phyloP scores from a whole-genome alignment of 169 alveolate species.

The Cryptosporidium parvum region DNA sequence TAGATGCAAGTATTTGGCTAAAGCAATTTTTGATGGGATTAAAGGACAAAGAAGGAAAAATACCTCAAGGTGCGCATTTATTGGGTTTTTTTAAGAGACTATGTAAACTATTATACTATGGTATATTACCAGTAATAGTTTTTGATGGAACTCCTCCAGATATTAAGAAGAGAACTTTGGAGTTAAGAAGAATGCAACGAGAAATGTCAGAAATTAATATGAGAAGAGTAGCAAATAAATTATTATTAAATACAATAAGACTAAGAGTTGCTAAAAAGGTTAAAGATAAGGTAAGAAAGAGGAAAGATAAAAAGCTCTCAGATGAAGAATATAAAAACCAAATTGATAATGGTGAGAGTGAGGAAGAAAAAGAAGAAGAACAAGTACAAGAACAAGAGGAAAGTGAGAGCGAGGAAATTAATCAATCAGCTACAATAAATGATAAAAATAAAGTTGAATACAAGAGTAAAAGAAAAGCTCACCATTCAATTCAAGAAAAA shows the following conservation, averaged over 20 bases:
- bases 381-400: conserved; percentile 1
- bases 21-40: conserved; percentile 82
- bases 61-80: conserved; percentile 77
- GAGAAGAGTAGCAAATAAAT: conserved; percentile 81
- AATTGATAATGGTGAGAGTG: not conserved
- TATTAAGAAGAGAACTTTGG: conserved; percentile 86
- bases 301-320: not conserved
- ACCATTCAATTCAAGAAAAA: not conserved
- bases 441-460: not conserved
- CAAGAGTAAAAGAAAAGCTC: not conserved
- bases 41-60: conserved; percentile 72
- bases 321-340: not conserved
- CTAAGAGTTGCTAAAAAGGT: conserved; percentile 24
- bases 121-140: conserved; percentile 90
- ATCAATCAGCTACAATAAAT: not conserved
- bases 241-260: conserved; percentile 45
- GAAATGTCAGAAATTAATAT: conserved; percentile 70
- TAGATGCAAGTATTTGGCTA: conserved; percentile 90
- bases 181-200: conserved; percentile 82
- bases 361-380: not conserved
- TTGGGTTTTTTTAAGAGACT: conserved; percentile 89
- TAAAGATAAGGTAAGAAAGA: not conserved
- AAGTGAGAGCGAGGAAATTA: conserved; percentile 29
- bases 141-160: conserved; percentile 93
- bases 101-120: conserved; percentile 89